Percentiles rank a stretch among this genome's conserved stretches.
Conservation (phyloP, 768 basidiomycete genomes). For the Lepiota venenata region DNA sequence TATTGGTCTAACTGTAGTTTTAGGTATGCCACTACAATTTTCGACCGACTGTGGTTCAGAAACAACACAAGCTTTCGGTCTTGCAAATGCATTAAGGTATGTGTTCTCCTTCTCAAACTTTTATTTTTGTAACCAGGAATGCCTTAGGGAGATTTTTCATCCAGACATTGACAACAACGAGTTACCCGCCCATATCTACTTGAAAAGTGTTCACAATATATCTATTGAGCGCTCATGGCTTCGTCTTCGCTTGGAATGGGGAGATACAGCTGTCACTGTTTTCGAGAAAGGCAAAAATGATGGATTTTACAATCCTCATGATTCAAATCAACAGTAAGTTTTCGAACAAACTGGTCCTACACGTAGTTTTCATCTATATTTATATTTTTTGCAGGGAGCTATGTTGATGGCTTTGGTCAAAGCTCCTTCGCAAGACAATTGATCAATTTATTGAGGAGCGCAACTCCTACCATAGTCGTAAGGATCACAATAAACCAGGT, state of each 20-base stretch:
- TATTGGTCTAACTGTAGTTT: not conserved
- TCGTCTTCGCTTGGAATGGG: slow-evolving; percentile 25
- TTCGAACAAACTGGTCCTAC: not conserved
- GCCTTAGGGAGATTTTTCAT: slow-evolving; percentile 23
- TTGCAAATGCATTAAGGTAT: slow-evolving; percentile 27
- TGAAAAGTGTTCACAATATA: slow-evolving; percentile 31
- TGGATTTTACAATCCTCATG: slow-evolving; percentile 21
- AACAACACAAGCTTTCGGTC: slow-evolving; percentile 28
- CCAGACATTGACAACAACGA: slow-evolving; percentile 19
- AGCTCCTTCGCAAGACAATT: slow-evolving; percentile 20
- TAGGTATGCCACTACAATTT: slow-evolving; percentile 32
- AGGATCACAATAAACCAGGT: slow-evolving; percentile 27
- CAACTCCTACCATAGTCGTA: slow-evolving; percentile 8
- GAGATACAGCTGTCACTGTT: slow-evolving; percentile 24
- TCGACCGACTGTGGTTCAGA: slow-evolving; percentile 34
- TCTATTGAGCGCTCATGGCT: slow-evolving; percentile 33
- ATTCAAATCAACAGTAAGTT: slow-evolving; percentile 27
- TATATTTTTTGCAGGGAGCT: slow-evolving; percentile 16
- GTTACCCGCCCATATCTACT: slow-evolving; percentile 27
- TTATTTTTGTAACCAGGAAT: not conserved
- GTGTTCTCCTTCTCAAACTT: not conserved
- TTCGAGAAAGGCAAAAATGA: slow-evolving; percentile 20
- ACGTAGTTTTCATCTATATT: slow-evolving; percentile 1
- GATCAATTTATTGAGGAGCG: slow-evolving; percentile 9
- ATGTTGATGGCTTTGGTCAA: slow-evolving; percentile 27